Evolutionary conservation across 2,329 filamentous ascomycete genomes (phyloP).

Genomic region (Claviceps lovelessii): DNA sequence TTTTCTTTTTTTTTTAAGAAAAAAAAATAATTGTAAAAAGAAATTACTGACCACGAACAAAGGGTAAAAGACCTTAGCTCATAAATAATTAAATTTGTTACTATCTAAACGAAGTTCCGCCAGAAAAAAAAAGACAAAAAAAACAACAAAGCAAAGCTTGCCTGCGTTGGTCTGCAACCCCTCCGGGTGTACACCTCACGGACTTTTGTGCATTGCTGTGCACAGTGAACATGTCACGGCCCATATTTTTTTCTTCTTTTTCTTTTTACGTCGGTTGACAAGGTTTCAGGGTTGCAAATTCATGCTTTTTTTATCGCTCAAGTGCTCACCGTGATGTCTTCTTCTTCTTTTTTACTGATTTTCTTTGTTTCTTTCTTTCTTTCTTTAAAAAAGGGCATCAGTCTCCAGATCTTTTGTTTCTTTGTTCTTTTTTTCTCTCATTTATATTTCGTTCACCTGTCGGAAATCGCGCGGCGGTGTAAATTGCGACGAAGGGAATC

Average conservation of each 20-base stretch:
- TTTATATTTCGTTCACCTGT: not conserved
- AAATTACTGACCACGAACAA: not conserved
- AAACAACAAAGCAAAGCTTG: not conserved
- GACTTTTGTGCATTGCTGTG: not conserved
- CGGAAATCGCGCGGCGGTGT: not conserved
- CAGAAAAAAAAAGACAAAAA: not conserved
- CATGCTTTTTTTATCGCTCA: not conserved
- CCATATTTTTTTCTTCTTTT: not conserved
- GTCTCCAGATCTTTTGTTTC: not conserved
- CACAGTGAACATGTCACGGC: not conserved
- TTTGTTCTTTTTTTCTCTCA: not conserved
- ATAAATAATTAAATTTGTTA: not conserved
- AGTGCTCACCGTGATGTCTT: constrained; percentile 1
- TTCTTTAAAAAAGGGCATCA: not conserved
- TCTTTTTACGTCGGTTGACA: not conserved
- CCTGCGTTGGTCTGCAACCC: not conserved
- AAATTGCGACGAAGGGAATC: not conserved
- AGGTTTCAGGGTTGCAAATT: not conserved
- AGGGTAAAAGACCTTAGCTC: not conserved
- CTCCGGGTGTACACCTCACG: not conserved
- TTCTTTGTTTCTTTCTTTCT: not conserved
- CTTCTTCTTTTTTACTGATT: not conserved
- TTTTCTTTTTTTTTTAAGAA: no score
- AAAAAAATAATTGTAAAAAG: not conserved
- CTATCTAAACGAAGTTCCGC: not conserved